These are phyloP conservation scores for Ganoderma meredithae DNA, from an alignment of 1,284 basidiomycete genomes.

Conservation along the genomic window DNA sequence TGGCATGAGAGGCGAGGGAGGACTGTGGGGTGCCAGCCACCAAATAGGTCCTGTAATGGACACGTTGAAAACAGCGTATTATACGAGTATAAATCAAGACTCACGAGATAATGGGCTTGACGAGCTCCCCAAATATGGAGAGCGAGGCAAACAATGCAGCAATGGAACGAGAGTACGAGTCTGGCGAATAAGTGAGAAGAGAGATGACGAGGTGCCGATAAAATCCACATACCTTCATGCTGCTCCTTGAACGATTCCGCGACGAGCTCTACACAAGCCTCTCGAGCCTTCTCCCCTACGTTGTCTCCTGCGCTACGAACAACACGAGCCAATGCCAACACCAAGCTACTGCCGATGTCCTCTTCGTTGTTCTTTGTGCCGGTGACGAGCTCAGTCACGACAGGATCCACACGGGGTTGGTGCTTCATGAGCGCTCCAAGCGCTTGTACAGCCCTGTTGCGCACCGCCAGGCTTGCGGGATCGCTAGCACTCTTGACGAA, in stretches of 20 bases:
- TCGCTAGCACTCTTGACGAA: slow-evolving; percentile 96
- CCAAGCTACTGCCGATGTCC: slow-evolving; percentile 77
- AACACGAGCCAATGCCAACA: slow-evolving; percentile 82
- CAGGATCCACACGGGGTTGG: slow-evolving; percentile 86
- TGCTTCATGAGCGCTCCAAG: slow-evolving; percentile 93
- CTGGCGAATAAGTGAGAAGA: slow-evolving; percentile 45
- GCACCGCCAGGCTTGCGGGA: slow-evolving; percentile 79
- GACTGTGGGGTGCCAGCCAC: slow-evolving; percentile 70
- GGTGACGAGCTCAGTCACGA: slow-evolving; percentile 87
- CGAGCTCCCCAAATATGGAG: slow-evolving; percentile 67
- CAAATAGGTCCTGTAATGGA: slow-evolving; percentile 55
- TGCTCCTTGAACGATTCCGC: slow-evolving; percentile 80
- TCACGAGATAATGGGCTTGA: slow-evolving; percentile 76
- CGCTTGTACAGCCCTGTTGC: slow-evolving; percentile 84
- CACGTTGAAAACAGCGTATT: slow-evolving; percentile 1
- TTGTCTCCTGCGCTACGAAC: slow-evolving; percentile 77
- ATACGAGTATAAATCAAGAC: slow-evolving; percentile 34
- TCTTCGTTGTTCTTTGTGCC: slow-evolving; percentile 77
- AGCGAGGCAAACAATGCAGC: slow-evolving; percentile 76
- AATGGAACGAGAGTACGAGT: slow-evolving; percentile 76
- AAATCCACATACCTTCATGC: slow-evolving; percentile 66
- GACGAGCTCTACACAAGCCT: slow-evolving; percentile 78
- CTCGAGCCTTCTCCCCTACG: slow-evolving; percentile 79
- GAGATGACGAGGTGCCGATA: not conserved
- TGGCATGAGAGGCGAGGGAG: slow-evolving; percentile 68